Conservation (phyloP, 441 rosid species). For the Pelargonium cotyledonis region DNA sequence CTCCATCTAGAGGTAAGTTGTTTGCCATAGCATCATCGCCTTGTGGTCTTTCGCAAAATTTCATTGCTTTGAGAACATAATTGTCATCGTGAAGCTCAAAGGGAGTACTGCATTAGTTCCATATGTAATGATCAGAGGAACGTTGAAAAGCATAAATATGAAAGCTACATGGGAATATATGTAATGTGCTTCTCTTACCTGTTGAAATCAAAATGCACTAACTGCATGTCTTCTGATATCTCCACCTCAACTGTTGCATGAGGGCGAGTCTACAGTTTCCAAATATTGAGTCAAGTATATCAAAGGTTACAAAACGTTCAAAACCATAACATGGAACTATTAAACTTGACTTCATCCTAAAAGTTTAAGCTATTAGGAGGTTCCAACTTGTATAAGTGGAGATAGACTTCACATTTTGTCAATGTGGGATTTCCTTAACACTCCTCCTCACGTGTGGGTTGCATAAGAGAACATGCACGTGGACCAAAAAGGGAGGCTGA, state of each 20-base stretch:
- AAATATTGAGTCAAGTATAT: slow-evolving; percentile 9
- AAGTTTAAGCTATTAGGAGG: too few species aligned
- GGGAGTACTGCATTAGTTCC: slow-evolving; percentile 62
- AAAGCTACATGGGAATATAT: not conserved
- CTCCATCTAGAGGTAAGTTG: slow-evolving; percentile 31
- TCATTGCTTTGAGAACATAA: slow-evolving; percentile 92
- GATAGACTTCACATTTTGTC: too few species aligned
- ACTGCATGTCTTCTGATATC: slow-evolving; percentile 99
- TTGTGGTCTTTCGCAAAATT: slow-evolving; percentile 57
- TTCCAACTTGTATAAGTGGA: too few species aligned
- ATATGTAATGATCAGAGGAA: not conserved
- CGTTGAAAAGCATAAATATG: not conserved
- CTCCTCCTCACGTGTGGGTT: too few species aligned
- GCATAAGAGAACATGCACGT: too few species aligned
- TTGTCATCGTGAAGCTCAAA: slow-evolving; percentile 98
- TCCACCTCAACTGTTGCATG: slow-evolving; percentile 99
- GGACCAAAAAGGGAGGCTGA: too few species aligned
- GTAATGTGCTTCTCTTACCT: slow-evolving; percentile 34
- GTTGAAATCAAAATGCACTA: slow-evolving; percentile 96
- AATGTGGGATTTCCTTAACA: too few species aligned
- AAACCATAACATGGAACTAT: too few species aligned
- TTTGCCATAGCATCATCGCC: slow-evolving; percentile 27
- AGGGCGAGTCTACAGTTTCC: slow-evolving; percentile 70
- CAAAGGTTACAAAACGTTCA: not conserved
- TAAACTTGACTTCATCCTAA: too few species aligned